Conservation (phyloP, 2,329 filamentous ascomycete species). For the Botryotinia narcissicola region DNA sequence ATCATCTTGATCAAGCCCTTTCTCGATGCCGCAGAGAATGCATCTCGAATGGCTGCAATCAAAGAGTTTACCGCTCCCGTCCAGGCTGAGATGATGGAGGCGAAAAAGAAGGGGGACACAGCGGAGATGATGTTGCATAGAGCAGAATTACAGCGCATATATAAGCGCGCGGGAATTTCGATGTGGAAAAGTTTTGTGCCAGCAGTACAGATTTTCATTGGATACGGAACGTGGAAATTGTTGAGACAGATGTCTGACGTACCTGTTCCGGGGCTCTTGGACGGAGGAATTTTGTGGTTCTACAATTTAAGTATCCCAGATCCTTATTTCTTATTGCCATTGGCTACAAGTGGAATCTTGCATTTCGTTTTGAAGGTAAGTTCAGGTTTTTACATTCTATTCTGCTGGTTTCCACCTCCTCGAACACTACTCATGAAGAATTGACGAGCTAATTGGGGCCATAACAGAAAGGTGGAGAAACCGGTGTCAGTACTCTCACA, state of each 20-base stretch:
- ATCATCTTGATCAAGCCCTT: conserved; percentile 63
- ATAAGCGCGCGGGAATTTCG: conserved; percentile 55
- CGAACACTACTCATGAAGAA: background rate
- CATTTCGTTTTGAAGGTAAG: conserved; percentile 41
- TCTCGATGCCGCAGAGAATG: conserved; percentile 58
- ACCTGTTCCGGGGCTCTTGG: conserved; percentile 76
- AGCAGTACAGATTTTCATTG: conserved; percentile 65
- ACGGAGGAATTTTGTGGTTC: conserved; percentile 74
- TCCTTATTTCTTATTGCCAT: conserved; percentile 73
- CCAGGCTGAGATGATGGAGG: conserved; percentile 51
- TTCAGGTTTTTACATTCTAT: background rate
- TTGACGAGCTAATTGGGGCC: background rate
- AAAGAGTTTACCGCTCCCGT: conserved; percentile 56
- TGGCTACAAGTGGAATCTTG: conserved; percentile 58
- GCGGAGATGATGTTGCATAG: conserved; percentile 46
- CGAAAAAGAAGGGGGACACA: conserved; percentile 44
- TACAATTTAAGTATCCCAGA: conserved; percentile 72
- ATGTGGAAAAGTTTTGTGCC: conserved; percentile 52
- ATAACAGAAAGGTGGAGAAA: conserved; percentile 49
- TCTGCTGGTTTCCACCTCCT: background rate
- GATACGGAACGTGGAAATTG: conserved; percentile 77
- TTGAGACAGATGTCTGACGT: conserved; percentile 70
- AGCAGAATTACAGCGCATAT: conserved; percentile 50
- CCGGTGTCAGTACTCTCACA: conserved; percentile 40
- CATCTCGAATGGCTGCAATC: conserved; percentile 60